A percentile compares a stretch with the other conserved stretches of the same genome.
These are phyloP conservation scores for Penicillium verhagenii DNA, from an alignment of 495 filamentous ascomycete genomes.

Conservation along the genomic window DNA sequence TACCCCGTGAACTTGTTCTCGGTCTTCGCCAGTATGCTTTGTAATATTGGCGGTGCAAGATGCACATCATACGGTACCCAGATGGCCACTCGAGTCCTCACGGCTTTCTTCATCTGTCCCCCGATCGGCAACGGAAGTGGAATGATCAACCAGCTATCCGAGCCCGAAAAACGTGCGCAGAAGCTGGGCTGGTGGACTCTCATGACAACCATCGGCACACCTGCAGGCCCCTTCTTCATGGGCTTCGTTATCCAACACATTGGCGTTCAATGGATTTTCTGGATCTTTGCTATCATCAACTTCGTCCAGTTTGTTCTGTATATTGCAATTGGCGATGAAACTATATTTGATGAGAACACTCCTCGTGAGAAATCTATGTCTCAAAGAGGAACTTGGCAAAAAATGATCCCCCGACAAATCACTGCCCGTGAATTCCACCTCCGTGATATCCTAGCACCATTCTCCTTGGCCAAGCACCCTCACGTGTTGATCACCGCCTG, in stretches of 20 bases:
- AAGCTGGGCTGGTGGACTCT: slow-evolving; percentile 36
- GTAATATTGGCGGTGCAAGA: slow-evolving; percentile 34
- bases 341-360: slow-evolving; percentile 17
- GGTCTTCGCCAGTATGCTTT: slow-evolving; percentile 30
- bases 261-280: slow-evolving; percentile 34
- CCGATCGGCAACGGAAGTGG: slow-evolving; percentile 35
- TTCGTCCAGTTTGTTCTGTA: slow-evolving; percentile 28
- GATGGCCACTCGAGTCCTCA: slow-evolving; percentile 30
- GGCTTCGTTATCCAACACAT: slow-evolving; percentile 33
- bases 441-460: slow-evolving; percentile 22
- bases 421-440: slow-evolving; percentile 10
- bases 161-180: slow-evolving; percentile 27
- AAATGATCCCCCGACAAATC: slow-evolving; percentile 22
- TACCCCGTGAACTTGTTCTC: slow-evolving; percentile 32
- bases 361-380: slow-evolving; percentile 5
- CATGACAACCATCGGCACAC: slow-evolving; percentile 32
- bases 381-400: neutral
- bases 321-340: slow-evolving; percentile 28
- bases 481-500: slow-evolving; percentile 25
- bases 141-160: slow-evolving; percentile 30
- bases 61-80: slow-evolving; percentile 30
- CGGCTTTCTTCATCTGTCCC: slow-evolving; percentile 32
- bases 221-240: slow-evolving; percentile 33
- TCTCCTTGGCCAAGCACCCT: slow-evolving; percentile 18
- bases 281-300: slow-evolving; percentile 37